Evolutionary conservation across 2,329 filamentous ascomycete genomes (phyloP), one percentile per base, ranked within the genome.

Genomic region (Ascochyta koolunga): DNA sequence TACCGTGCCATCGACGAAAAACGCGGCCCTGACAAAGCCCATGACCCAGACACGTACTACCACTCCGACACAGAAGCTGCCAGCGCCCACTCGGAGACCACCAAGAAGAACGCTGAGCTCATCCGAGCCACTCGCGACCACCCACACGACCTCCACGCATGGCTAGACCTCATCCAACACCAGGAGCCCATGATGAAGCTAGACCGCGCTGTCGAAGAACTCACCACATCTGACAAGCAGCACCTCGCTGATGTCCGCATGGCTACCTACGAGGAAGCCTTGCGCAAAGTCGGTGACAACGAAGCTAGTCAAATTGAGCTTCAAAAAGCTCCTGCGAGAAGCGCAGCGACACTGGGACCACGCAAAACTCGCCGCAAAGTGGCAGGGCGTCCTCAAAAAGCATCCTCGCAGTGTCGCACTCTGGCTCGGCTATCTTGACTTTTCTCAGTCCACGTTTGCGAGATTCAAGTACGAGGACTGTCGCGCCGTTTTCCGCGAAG

Each of bases 221-320:
- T 77, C 21, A 86, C 85, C 0, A 77, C 79, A 24, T 84, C 86
- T 3, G 89, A 95, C 66, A 78, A 79, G 44, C 83, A 82, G 57
- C 88, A 88, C 58, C 84, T 90, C 49, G 87, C 91, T 3, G 89
- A 95, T 59, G 86, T 96, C 50, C 93, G 91, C 61, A 77, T 96
- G 2, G 86, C 88, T 2, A 85, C 96, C 56, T 90, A 93, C 56
- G 86, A 93, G 60, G 87, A 91, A 56, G 93, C 93, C 0, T 72
- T 96, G 7, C 76, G 79, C 10, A 83, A 88, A 39, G 79, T 84
- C 5, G 70, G 71, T 0, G 74, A 77, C 0, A 64, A 77, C 31
- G 58, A 68, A 16, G 42, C 73, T 16, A 80, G 82, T 36, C 82
- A 83, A 15, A 83, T 89, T 54, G 77, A 75, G 8, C 79, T 97